Evolutionary conservation across 1,284 basidiomycete genomes (phyloP), one percentile per base, ranked within the genome.

Genomic region (Inonotus hispidus): DNA sequence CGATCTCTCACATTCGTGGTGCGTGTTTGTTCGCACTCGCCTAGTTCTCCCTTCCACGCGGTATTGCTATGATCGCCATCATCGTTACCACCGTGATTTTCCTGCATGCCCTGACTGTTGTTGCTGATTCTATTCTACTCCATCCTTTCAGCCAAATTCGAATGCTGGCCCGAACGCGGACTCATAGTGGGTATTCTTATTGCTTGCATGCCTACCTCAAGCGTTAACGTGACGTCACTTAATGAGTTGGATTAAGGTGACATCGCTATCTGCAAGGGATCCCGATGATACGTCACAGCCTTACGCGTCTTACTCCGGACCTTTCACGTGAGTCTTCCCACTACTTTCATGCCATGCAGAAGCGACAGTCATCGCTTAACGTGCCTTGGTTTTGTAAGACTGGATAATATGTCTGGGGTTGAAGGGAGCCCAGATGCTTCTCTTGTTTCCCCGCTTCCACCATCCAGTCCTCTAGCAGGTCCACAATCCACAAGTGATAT

Each of bases 91-190:
- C 41, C 23, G 46, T 23, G 21, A 38, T 41, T 38, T 41, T 25
- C 53, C 32, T 29, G n/a, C 37, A 38, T 23, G 19, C 38, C 23
- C 25, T 23, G 1, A 23, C 37, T 55, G 53, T 3, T 39, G 8
- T n/a, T 32, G 19, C 23, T 21, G 45, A 35, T 29, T 1, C n/a
- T 16, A 39, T 16, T 39, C 23, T 41, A 5, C 4, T 8, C 46
- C 11, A 38, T 16, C 29, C 37, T 35, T 19, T 29, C 37, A 64
- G 63, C 59, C 59, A 23, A 49, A 61, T 45, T 19, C 43, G 16
- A 47, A 58, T 32, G 59, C 63, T 45, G 63, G 63, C 11, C 63
- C 63, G 19, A 58, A 64, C 43, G 39, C 63, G 11, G 38, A 58
- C 29, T 55, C 58, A 13, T 64, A 64, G 63, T 64, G 23, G 27